Base-by-base conservation (phyloP, 1,284 basidiomycete genomes). In the Cutaneotrichosporon curvatum region DNA sequence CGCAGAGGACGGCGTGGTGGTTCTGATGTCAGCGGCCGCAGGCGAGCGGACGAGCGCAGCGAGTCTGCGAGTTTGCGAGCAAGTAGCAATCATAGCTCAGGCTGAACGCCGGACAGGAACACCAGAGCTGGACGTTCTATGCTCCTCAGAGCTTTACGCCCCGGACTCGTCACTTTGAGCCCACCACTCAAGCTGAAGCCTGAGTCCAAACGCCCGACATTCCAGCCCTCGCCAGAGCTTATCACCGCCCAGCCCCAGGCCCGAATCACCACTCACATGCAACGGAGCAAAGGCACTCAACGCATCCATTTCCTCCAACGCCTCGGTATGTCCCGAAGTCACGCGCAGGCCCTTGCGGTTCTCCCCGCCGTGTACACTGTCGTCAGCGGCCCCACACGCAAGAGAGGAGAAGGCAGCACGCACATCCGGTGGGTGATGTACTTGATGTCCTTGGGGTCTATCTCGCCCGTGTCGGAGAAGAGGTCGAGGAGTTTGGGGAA, bases 361-460 rank as follows among this genome's bases (percentile, higher is more conserved):
- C 40, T 79, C 78, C 2, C 87, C 87, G 2, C 88, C 88, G 58
- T 91, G 88, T 1, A 92, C 88, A 39, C 89, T 82, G 45, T 5
- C 2, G 36, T 48, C 31, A 44, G 48, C n/a, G 4, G 16, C n/a
- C 19, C 4, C 32, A 33, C 31, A 21, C 44, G 21, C 11, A 19
- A 20, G 19, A 16, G 7, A 12, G 9, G 16, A 23, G 23, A 22
- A 22, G 10, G 36, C 8, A 28, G 12, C 19, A 59, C 71, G 41
- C 43, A 70, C 71, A 73, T 61, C 43, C 72, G 55, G 48, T 73
- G 72, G 1, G 65, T 62, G 23, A 73, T 58, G 43, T 70, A 68
- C 54, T 61, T 63, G 61, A 73, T 63, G 20, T 68, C 64, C 4
- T 65, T 57, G 43, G 56, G 53, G 15, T 65, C 39, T 15, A 68